Conservation (phyloP, 305 asterid species). For the Solanum hybrid region DNA sequence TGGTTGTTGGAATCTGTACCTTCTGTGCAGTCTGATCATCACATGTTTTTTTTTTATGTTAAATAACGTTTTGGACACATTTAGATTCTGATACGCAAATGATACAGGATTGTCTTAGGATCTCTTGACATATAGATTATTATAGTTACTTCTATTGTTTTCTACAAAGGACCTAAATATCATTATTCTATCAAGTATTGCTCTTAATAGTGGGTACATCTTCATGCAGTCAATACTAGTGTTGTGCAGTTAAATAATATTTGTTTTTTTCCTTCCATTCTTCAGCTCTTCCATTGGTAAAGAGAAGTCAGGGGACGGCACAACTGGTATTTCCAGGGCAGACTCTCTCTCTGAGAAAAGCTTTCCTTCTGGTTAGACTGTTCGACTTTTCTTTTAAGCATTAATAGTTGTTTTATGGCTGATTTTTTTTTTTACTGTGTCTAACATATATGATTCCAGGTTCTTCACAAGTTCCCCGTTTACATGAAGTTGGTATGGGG, state of each 20-base stretch:
- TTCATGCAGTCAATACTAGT: neutral
- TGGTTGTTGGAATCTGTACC: neutral
- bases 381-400: neutral
- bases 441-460: constrained; percentile 12
- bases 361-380: constrained; percentile 20
- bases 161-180: neutral
- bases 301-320: constrained; percentile 22
- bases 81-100: neutral
- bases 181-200: neutral
- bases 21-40: neutral
- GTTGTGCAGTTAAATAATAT: neutral
- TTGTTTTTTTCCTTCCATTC: constrained; percentile 10
- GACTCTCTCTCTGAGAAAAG: constrained; percentile 6
- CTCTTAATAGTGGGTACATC: neutral
- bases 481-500: constrained; percentile 8
- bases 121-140: neutral
- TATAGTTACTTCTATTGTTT: neutral
- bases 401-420: neutral
- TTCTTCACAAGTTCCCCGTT: constrained; percentile 13
- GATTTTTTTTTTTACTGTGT: neutral
- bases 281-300: constrained; percentile 12
- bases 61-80: neutral
- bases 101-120: neutral
- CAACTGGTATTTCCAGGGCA: constrained; percentile 12
- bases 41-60: neutral